Evolutionary conservation across 768 basidiomycete genomes (phyloP), one percentile per base, ranked within the genome.

Genomic region (Boletus eberwhitei): DNA sequence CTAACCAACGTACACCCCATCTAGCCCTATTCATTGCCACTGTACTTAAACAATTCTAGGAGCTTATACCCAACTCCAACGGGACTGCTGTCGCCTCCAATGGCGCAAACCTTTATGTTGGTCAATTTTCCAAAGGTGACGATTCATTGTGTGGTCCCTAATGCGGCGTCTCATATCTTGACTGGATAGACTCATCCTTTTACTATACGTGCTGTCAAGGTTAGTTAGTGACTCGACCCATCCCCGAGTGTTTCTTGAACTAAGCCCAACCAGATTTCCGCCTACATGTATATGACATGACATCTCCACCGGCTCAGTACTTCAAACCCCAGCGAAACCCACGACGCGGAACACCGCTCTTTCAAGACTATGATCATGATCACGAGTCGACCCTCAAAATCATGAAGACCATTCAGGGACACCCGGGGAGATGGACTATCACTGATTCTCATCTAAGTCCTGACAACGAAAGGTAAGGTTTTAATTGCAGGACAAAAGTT

Each of bases 161-260:
- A 46, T 24, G 31, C 13, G 32, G 36, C 14, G 36, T 44, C 41
- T 64, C 48, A 56, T 42, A 46, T 34, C 38, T 24, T 49, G 7
- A n/a, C 17, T 49, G 31, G 39, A 47, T 44, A 90, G 92, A 93
- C 65, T 88, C 91, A 0, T 85, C 88, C 0, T 95, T 97, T 69
- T 98, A 90, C 68, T 98, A 97, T 69, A 93, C 94, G 4, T 96
- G 94, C 62, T 85, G 83, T 42, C 87, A 90, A 80, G 89, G 88
- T 88, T 53, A 50, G 66, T 53, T 12, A 6, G 40, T n/a, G 19
- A 47, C 42, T 31, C 16, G n/a, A 12, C 24, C 37, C 34, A 8
- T n/a, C 53, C 38, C 38, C 21, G 16, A 2, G 35, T n/a, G 16
- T 45, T 32, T 32, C 29, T 56, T 46, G 21, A 48, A 45, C 48